A percentile compares a stretch with the other conserved stretches of the same genome.
phyloP scores from a whole-genome alignment of 768 basidiomycete genomes.

The Floccularia luteovirens region DNA sequence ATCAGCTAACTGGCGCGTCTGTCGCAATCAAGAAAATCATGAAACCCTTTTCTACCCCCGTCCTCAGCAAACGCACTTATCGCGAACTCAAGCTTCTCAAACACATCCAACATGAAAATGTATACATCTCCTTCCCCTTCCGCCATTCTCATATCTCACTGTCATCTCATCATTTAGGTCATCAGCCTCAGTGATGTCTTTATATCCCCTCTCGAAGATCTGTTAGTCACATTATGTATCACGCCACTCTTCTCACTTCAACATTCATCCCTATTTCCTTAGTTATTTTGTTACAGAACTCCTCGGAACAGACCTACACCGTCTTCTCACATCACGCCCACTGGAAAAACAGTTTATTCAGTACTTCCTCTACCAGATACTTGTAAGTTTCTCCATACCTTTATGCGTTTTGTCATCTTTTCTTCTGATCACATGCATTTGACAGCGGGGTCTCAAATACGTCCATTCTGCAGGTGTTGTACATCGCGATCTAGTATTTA shows the following conservation, averaged over 20 bases:
- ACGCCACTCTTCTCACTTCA: neutral
- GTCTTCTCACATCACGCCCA: constrained; percentile 91
- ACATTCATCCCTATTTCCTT: constrained; percentile 6
- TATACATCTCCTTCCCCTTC: constrained; percentile 16
- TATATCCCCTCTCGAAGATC: constrained; percentile 98
- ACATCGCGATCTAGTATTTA: constrained; percentile 84
- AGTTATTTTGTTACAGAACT: constrained; percentile 99
- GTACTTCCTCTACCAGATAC: constrained; percentile 98
- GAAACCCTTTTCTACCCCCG: constrained; percentile 99
- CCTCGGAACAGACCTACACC: constrained; percentile 95
- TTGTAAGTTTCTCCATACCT: constrained; percentile 42
- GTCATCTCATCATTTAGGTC: constrained; percentile 46
- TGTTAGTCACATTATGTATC: constrained; percentile 42
- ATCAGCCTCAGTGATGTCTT: constrained; percentile 99
- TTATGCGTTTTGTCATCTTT: constrained; percentile 1
- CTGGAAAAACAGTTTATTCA: constrained; percentile 99
- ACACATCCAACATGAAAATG: constrained; percentile 98
- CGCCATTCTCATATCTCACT: constrained; percentile 1
- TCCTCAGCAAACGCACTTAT: constrained; percentile 96
- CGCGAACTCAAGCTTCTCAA: constrained; percentile 97
- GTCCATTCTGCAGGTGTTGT: constrained; percentile 99
- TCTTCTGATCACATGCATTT: constrained; percentile 1
- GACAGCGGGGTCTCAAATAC: constrained; percentile 94
- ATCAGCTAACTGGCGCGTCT: constrained; percentile 87
- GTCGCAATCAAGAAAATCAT: constrained; percentile 99